Percentiles rank a stretch among this genome's conserved stretches.
These are phyloP conservation scores for Phytophthora melonis DNA, from an alignment of 352 stramenopile genomes.

Conservation along the genomic window DNA sequence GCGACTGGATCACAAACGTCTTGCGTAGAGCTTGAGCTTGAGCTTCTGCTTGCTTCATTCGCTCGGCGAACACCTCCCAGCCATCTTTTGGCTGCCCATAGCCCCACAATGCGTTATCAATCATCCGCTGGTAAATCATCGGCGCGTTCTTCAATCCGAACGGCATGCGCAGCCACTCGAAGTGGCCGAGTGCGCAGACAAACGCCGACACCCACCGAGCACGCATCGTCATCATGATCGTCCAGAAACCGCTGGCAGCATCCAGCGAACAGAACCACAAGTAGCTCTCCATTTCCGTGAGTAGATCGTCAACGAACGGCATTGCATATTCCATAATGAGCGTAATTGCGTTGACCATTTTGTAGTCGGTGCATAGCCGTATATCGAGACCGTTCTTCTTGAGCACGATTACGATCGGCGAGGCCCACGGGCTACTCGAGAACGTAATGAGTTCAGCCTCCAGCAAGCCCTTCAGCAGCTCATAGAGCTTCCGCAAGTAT, in stretches of 20 bases:
- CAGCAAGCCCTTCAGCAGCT: too few relatives aligned
- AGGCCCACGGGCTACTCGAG: too few relatives aligned
- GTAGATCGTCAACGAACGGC: too few relatives aligned
- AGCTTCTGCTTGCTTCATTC: too few relatives aligned
- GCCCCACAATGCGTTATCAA: not conserved
- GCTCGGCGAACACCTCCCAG: not conserved
- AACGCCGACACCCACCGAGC: too few relatives aligned
- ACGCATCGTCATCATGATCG: too few relatives aligned
- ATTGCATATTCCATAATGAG: too few relatives aligned
- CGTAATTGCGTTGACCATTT: not conserved
- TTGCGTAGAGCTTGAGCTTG: not conserved
- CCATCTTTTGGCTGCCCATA: not conserved
- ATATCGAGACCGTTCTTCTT: not conserved
- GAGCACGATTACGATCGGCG: conserved; percentile 1
- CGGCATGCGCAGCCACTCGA: not conserved
- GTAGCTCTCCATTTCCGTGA: too few relatives aligned
- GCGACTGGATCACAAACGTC: not conserved
- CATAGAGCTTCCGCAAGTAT: too few relatives aligned
- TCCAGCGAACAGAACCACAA: too few relatives aligned
- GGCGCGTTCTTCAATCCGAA: not conserved
- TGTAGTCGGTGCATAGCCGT: not conserved
- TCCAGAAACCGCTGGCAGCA: too few relatives aligned
- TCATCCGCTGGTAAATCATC: not conserved
- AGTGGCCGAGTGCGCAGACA: not conserved
- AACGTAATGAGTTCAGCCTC: too few relatives aligned